Conservation (phyloP, 768 basidiomycete species). For the Zangia roseola region DNA sequence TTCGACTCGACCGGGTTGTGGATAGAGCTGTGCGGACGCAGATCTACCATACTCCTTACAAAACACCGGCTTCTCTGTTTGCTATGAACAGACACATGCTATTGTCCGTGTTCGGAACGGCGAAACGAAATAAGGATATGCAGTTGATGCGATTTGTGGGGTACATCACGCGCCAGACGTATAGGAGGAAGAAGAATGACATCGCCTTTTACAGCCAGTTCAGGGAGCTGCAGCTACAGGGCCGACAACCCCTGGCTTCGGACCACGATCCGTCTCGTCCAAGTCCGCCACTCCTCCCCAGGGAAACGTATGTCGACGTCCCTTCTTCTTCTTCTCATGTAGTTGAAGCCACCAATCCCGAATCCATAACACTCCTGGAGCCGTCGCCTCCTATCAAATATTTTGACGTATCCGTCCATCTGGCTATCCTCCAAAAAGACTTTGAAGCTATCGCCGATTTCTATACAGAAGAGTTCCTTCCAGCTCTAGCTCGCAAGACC, state of each 20-base stretch:
- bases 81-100: conserved; percentile 55
- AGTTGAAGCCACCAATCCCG: conserved; percentile 7
- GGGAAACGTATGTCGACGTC: background rate
- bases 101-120: conserved; percentile 54
- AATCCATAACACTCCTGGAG: conserved; percentile 29
- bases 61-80: conserved; percentile 49
- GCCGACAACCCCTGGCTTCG: conserved; percentile 22
- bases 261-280: conserved; percentile 20
- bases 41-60: conserved; percentile 30
- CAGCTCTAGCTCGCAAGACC: conserved; percentile 48
- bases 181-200: conserved; percentile 50
- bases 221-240: conserved; percentile 25
- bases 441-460: conserved; percentile 49
- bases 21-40: conserved; percentile 35
- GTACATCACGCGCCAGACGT: conserved; percentile 42
- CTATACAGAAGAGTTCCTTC: conserved; percentile 34
- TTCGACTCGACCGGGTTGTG: conserved; percentile 40
- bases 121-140: conserved; percentile 59
- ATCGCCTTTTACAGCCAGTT: conserved; percentile 41
- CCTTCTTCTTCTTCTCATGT: background rate
- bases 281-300: background rate
- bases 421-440: conserved; percentile 55
- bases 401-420: conserved; percentile 55
- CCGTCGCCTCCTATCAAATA: conserved; percentile 25
- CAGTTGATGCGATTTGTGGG: conserved; percentile 60